Conservation (phyloP, 352 stramenopile genomes). For the Phytopythium aichiense region DNA sequence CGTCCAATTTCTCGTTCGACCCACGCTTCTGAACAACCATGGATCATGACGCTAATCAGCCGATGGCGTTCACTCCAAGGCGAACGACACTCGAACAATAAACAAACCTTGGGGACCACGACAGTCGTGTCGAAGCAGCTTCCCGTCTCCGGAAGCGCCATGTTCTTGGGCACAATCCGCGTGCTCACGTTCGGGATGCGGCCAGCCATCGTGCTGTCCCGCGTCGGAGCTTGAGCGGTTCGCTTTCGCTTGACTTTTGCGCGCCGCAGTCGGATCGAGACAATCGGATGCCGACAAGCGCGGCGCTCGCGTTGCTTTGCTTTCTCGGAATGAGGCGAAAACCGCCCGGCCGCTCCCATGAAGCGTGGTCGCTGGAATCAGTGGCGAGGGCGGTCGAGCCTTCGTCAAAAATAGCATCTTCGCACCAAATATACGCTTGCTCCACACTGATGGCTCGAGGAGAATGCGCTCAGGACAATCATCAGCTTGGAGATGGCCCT, state of each 20-base stretch:
- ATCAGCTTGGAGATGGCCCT: neutral
- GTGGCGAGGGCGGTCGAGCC: neutral
- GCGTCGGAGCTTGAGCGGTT: neutral
- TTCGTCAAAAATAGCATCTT: neutral
- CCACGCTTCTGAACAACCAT: constrained; percentile 45
- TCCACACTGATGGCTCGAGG: neutral
- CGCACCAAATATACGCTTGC: neutral
- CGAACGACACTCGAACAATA: neutral
- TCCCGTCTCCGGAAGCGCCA: constrained; percentile 84
- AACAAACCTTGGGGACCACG: constrained; percentile 43
- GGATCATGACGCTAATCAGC: neutral
- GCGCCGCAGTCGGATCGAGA: neutral
- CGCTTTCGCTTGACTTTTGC: neutral
- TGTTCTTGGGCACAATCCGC: constrained; percentile 73
- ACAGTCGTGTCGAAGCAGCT: constrained; percentile 94
- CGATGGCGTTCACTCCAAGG: neutral
- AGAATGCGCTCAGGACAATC: neutral
- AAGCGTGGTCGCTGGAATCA: neutral
- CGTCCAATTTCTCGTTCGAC: constrained; percentile 68
- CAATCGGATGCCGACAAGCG: constrained; percentile 1
- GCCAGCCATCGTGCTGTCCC: constrained; percentile 29
- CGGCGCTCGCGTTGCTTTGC: constrained; percentile 22
- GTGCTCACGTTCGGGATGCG: constrained; percentile 84
- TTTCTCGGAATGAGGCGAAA: constrained; percentile 38
- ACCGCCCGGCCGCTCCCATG: neutral